Conservation (phyloP, 805 yeast species). For the Metschnikowia drakensbergensis region DNA sequence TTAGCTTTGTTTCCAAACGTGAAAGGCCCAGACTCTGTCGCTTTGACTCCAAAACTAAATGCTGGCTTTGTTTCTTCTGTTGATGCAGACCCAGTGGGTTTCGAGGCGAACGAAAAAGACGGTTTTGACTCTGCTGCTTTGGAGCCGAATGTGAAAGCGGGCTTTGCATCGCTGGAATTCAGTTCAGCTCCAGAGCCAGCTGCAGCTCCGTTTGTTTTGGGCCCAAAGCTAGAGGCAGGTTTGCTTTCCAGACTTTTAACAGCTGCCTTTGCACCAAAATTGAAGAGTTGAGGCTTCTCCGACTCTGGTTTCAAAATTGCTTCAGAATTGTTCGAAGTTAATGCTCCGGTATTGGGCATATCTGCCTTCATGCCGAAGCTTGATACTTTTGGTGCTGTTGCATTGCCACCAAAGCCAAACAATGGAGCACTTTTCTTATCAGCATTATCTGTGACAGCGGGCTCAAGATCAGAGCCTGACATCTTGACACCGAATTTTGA, state of each 20-base stretch:
- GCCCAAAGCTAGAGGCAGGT: constrained; percentile 2
- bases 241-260: background rate
- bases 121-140: constrained; percentile 1
- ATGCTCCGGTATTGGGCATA: background rate
- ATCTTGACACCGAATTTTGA: constrained; percentile 1
- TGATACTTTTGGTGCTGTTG: background rate
- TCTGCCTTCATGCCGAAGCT: background rate
- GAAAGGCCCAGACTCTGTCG: background rate
- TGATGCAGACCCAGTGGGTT: background rate
- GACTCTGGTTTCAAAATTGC: background rate
- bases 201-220: background rate
- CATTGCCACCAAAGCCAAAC: background rate
- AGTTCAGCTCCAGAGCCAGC: background rate
- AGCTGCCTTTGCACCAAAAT: background rate
- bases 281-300: background rate
- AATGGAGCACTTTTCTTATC: background rate
- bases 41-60: constrained; percentile 3
- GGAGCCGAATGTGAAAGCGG: constrained; percentile 11
- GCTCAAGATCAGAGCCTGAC: background rate
- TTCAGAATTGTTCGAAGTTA: background rate
- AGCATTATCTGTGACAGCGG: background rate
- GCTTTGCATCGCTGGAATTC: background rate
- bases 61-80: background rate
- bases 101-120: background rate
- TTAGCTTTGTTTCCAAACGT: constrained; percentile 3